Conservation (phyloP, 257 asterid genomes). For the Henckelia pumila region DNA sequence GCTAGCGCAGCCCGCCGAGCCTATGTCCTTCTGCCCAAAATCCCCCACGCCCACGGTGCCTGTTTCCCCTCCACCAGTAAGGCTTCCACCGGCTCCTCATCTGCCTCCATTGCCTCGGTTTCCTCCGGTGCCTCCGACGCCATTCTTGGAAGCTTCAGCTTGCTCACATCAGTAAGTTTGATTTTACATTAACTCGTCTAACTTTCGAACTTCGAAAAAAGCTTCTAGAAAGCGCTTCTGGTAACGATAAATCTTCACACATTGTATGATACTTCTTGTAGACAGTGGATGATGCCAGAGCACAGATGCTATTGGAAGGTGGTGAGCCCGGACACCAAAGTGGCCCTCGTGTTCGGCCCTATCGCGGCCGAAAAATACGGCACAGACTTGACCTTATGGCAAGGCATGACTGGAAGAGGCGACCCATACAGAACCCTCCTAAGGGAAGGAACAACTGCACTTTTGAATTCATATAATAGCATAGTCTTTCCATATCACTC, state of each 20-base stretch:
- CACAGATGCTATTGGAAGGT: slow-evolving; percentile 79
- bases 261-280: slow-evolving; percentile 21
- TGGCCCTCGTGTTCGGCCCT: slow-evolving; percentile 60
- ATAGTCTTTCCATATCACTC: slow-evolving; percentile 66
- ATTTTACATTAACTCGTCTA: too few relatives aligned
- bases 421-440: slow-evolving; percentile 80
- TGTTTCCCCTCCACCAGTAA: slow-evolving; percentile 22
- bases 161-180: slow-evolving; percentile 74
- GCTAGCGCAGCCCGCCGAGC: slow-evolving; percentile 72
- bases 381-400: slow-evolving; percentile 57
- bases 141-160: slow-evolving; percentile 66
- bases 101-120: slow-evolving; percentile 28
- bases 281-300: slow-evolving; percentile 80
- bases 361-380: slow-evolving; percentile 71
- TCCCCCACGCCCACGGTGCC: slow-evolving; percentile 34
- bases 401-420: slow-evolving; percentile 69
- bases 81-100: slow-evolving; percentile 33
- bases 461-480: slow-evolving; percentile 79
- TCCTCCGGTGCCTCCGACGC: slow-evolving; percentile 45
- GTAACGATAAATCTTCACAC: not conserved
- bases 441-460: slow-evolving; percentile 86
- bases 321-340: slow-evolving; percentile 72
- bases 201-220: too few relatives aligned
- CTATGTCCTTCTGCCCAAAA: slow-evolving; percentile 61
- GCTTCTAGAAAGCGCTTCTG: too few relatives aligned